Evolutionary conservation across 78 protist species (phyloP), one percentile per base, ranked within the genome.

Genomic region (Dictyostelium firmibasis): DNA sequence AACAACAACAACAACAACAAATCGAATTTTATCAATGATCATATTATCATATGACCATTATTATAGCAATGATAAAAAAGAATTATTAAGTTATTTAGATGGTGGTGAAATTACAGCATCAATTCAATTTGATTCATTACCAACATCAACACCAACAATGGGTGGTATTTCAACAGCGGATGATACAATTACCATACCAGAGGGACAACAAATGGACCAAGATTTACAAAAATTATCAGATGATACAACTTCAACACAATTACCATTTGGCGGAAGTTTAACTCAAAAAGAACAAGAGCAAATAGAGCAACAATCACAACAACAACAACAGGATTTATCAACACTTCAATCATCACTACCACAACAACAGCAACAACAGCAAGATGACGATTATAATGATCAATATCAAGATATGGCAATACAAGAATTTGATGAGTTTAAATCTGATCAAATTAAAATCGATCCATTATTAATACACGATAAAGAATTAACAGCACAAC

Each of bases 31-130:
- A n/a, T n/a, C n/a, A n/a, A n/a, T n/a, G n/a, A n/a, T n/a, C n/a
- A n/a, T n/a, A n/a, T n/a, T n/a, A n/a, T n/a, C n/a, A n/a, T n/a
- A n/a, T n/a, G n/a, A n/a, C n/a, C n/a, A n/a, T n/a, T n/a, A n/a
- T n/a, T n/a, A n/a, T 69, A 89, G 94, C 7, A 89, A 78, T 89
- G 94, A 89, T 35, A 89, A 70, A 70, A 89, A 89, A 29, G 87
- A 89, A 47, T 81, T 89, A n/a, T 50, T 89, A 69, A 36, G 77
- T 25, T 89, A 81, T 70, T 43, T 89, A 31, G 86, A 89, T 64
- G 87, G 87, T 62, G 79, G 79, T 31, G 85, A 78, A 29, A 31
- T 87, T 16, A 62, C 85, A 41, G 10, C 84, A 76, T 78, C 85
- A 0, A 87, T 76, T 62, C 60, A 78, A 14, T 76, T 47, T 47